Base-by-base conservation (phyloP, 2,329 filamentous ascomycete genomes). In the Stagonosporopsis rhizophila region DNA sequence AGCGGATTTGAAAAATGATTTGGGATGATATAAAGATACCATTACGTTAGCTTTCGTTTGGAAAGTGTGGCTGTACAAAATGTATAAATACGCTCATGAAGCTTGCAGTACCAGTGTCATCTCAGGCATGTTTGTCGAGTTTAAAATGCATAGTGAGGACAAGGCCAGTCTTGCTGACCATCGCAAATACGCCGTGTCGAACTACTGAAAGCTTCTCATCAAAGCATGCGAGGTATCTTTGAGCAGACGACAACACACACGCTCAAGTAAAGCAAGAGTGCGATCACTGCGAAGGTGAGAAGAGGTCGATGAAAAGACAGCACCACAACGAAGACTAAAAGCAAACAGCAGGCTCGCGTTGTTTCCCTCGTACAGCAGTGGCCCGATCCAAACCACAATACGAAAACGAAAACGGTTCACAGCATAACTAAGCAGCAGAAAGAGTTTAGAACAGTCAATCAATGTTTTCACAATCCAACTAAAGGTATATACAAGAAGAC, bases 401-500 rank as follows among this genome's bases (percentile, higher is more conserved):
- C 30, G 12, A 2, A 15, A 2, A 32, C 30, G 3, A 6, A 14
- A 11, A 2, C 25, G 14, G 20, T 25, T 40, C 38, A 32, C 41
- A 44, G 28, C 28, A 34, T 28, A 23, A 17, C 25, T 12, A 32
- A 9, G n/a, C 15, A 19, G n/a, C 25, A 44, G 14, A 22, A 42
- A 15, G 19, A 27, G 8, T 39, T 15, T 40, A 14, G 42, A 53
- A 53, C 37, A 41, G 50, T 37, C 42, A 53, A 46, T 20, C 14
- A 23, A 48, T 53, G 14, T 23, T 34, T 52, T 39, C 9, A 47
- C 38, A 30, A 32, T 19, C 42, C 35, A 46, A 25, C 34, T 42
- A 50, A 44, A 48, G 46, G 19, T 56, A 56, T 56, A 42, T 52
- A 56, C 47, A 56, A 48, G 47, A 56, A 56, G 42, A 38, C 47